Conservation (phyloP, 805 yeast species). For the Barnettozyma populi region DNA sequence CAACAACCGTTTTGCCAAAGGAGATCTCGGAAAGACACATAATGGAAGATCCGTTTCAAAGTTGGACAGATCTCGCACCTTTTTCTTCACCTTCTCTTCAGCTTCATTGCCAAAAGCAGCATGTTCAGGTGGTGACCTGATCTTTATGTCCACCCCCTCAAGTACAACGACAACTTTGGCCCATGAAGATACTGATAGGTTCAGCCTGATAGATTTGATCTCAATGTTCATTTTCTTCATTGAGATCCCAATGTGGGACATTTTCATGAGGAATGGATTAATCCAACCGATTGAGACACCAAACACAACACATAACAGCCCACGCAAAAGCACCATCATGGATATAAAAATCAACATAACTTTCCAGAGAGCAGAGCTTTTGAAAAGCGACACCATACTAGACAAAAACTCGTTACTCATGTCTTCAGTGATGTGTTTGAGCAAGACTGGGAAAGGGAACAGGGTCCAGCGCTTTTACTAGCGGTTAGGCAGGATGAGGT, state of each 20-base stretch:
- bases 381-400: background rate
- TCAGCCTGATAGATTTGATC: slow-evolving; percentile 13
- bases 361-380: slow-evolving; percentile 4
- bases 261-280: slow-evolving; percentile 25
- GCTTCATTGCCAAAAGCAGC: too few species aligned
- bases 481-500: too few species aligned
- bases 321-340: background rate
- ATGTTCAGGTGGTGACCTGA: background rate
- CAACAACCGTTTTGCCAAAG: slow-evolving; percentile 2
- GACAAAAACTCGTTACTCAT: background rate
- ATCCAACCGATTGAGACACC: slow-evolving; percentile 27
- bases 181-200: slow-evolving; percentile 13
- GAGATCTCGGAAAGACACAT: slow-evolving; percentile 13
- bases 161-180: slow-evolving; percentile 15
- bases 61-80: background rate
- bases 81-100: background rate
- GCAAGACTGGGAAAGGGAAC: background rate
- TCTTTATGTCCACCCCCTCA: slow-evolving; percentile 15
- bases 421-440: background rate
- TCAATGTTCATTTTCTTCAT: slow-evolving; percentile 8
- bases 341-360: background rate
- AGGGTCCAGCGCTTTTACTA: background rate
- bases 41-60: slow-evolving; percentile 16
- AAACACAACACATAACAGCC: slow-evolving; percentile 12
- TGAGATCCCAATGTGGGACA: slow-evolving; percentile 14